Percentiles rank a stretch among this genome's conserved stretches.
phyloP scores from a whole-genome alignment of 208 protist species.

The Leishmania braziliensis region DNA sequence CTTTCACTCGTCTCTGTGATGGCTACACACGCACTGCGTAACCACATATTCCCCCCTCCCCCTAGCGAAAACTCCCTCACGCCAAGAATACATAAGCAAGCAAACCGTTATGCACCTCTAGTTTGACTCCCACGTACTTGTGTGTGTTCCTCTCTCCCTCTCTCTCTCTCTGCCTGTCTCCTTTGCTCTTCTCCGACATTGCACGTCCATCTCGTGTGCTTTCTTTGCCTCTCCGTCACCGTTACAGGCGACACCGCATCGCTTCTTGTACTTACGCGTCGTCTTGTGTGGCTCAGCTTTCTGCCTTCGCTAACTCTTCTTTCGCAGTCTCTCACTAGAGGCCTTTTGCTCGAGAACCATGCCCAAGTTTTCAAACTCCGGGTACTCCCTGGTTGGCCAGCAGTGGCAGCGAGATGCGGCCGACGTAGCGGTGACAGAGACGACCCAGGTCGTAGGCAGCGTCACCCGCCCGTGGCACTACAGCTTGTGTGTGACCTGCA shows the following conservation, averaged over 20 bases:
- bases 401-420: background rate
- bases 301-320: background rate
- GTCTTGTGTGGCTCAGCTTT: background rate
- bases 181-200: background rate
- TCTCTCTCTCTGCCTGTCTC: background rate
- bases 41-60: background rate
- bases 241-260: background rate
- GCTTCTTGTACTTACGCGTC: background rate
- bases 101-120: background rate
- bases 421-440: background rate
- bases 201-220: background rate
- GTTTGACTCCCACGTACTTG: background rate
- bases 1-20: too few relatives aligned
- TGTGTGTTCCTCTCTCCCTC: background rate
- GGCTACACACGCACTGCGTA: background rate
- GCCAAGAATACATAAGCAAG: background rate
- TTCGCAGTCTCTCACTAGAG: background rate
- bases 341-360: background rate
- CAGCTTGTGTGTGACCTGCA: constrained; percentile 28
- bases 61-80: background rate
- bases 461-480: constrained; percentile 43
- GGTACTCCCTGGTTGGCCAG: constrained; percentile 7
- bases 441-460: background rate
- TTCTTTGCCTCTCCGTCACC: background rate
- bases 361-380: background rate